These are phyloP conservation scores for Symbiotaphrina buchneri DNA, from an alignment of 495 filamentous ascomycete genomes.

Conservation along the genomic window DNA sequence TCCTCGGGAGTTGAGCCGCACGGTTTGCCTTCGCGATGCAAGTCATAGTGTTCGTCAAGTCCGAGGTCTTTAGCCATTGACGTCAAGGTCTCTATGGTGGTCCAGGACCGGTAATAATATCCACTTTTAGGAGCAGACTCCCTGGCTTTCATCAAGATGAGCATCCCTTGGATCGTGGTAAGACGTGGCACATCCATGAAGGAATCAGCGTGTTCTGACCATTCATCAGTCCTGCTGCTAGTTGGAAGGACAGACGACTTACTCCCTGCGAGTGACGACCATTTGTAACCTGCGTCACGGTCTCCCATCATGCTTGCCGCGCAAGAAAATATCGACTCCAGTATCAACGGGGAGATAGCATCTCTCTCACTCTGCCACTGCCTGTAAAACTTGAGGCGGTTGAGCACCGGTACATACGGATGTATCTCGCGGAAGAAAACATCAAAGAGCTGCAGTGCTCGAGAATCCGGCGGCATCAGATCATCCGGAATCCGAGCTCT, in stretches of 20 bases:
- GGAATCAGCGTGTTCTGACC: constrained; percentile 68
- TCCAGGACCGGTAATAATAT: constrained; percentile 97
- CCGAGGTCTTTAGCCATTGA: constrained; percentile 88
- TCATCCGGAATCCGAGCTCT: constrained; percentile 80
- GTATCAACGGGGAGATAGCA: constrained; percentile 72
- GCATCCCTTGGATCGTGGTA: constrained; percentile 80
- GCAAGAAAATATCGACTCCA: constrained; percentile 94
- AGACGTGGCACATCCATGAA: constrained; percentile 89
- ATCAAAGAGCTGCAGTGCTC: constrained; percentile 67
- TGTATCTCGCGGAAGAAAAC: constrained; percentile 87
- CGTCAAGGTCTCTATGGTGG: constrained; percentile 79
- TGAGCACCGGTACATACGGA: constrained; percentile 87
- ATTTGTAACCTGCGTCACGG: constrained; percentile 67
- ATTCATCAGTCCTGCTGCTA: neutral
- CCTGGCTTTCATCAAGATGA: constrained; percentile 76
- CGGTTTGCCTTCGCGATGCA: constrained; percentile 43
- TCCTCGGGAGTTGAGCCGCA: constrained; percentile 51
- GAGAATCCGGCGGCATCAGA: constrained; percentile 78
- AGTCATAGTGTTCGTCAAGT: constrained; percentile 64
- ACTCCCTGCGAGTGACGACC: constrained; percentile 87
- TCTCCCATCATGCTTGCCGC: constrained; percentile 65
- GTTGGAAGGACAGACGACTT: constrained; percentile 13
- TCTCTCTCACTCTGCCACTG: constrained; percentile 79
- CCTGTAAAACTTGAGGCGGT: constrained; percentile 63
- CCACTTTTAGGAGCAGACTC: constrained; percentile 81